A percentile compares a stretch with the other conserved stretches of the same genome.
phyloP scores from a whole-genome alignment of 164 flowering plant species.

The Litsea cubeba region DNA sequence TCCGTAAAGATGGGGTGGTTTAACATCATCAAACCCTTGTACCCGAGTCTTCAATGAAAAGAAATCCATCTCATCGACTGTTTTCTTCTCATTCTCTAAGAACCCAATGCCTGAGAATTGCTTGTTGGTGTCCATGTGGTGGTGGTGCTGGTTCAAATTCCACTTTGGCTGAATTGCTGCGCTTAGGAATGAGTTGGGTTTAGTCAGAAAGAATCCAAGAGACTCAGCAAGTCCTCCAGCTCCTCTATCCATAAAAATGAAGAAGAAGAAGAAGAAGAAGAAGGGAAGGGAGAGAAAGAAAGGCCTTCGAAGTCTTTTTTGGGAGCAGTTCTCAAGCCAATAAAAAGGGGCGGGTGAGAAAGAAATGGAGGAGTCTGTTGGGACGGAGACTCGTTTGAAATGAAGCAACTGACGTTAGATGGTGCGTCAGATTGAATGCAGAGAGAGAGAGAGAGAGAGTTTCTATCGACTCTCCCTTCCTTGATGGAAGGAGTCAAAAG shows the following conservation, averaged over 20 bases:
- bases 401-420: conserved; percentile 14
- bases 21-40: neutral
- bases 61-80: conserved; percentile 63
- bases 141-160: conserved; percentile 9
- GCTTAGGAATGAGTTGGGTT: conserved; percentile 28
- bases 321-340: conserved; percentile 44
- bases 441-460: neutral
- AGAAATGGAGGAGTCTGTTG: neutral
- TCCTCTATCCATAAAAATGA: conserved; percentile 48
- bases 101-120: conserved; percentile 36
- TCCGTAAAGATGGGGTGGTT: neutral
- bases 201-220: conserved; percentile 22
- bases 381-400: conserved; percentile 20
- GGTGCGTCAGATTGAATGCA: conserved; percentile 17
- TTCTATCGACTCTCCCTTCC: conserved; percentile 14
- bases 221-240: conserved; percentile 51
- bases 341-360: conserved; percentile 20
- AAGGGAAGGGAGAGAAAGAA: conserved; percentile 2
- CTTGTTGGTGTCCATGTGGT: conserved; percentile 9
- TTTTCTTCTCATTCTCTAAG: conserved; percentile 7
- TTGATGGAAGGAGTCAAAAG: neutral
- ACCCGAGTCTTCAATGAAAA: conserved; percentile 40
- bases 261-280: conserved; percentile 21
- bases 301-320: conserved; percentile 6
- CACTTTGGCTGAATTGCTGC: neutral